These are phyloP conservation scores for Phyllosticta paracitricarpa DNA, from an alignment of 2,329 filamentous ascomycete genomes.

Conservation along the genomic window DNA sequence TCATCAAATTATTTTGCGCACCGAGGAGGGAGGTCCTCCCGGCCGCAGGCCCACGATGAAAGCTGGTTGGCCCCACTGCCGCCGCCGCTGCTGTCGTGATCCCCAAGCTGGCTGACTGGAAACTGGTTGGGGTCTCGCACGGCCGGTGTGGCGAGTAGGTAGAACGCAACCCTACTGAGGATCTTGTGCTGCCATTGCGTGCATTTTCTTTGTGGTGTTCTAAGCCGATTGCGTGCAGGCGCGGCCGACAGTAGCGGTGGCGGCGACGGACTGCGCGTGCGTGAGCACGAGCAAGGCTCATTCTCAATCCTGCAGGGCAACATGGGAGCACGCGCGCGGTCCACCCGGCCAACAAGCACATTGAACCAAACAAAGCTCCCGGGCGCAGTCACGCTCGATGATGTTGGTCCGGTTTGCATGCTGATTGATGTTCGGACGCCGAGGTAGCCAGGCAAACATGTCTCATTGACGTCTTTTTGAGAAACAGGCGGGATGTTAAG, in stretches of 20 bases:
- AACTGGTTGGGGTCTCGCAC: not conserved
- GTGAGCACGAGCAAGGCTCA: not conserved
- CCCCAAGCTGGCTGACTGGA: not conserved
- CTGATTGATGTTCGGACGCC: not conserved
- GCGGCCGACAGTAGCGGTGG: not conserved
- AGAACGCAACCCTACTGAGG: not conserved
- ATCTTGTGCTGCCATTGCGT: not conserved
- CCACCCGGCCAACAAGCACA: not conserved
- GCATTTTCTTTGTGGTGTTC: not conserved
- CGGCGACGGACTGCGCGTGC: not conserved
- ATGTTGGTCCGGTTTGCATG: not conserved
- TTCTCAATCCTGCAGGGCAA: not conserved
- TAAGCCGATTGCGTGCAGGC: not conserved
- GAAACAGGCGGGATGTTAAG: not conserved
- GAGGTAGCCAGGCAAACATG: not conserved
- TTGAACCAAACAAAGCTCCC: not conserved
- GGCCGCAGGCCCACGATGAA: not conserved
- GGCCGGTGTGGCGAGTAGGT: not conserved
- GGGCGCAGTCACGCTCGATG: not conserved
- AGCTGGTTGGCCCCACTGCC: not conserved
- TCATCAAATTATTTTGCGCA: not conserved
- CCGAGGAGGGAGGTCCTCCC: not conserved
- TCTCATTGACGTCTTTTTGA: not conserved
- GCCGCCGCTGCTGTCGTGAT: not conserved
- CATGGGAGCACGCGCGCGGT: not conserved